Base-by-base conservation (phyloP, 2,329 filamentous ascomycete species). In the Colletotrichum tanaceti region DNA sequence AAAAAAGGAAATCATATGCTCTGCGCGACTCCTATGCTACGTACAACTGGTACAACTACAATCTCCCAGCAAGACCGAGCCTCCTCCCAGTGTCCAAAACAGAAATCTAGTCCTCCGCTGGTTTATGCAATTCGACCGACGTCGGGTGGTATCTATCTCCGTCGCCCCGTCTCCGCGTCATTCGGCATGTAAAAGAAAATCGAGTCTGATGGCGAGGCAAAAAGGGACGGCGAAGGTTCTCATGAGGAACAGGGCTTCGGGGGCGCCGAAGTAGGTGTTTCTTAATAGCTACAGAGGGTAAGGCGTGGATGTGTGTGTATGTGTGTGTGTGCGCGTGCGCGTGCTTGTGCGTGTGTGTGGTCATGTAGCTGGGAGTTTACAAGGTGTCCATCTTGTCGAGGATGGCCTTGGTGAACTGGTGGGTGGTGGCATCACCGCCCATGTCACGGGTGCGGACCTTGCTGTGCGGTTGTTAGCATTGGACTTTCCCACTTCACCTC, bases 401-500 rank as follows among this genome's bases (percentile, higher is more conserved):
- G 78, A 99, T 92, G 76, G 96, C 94, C 77, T 91, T 88, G 77
- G 96, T 98, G 86, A 98, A 99, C 81, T 98, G 90, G 83, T 98
- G 90, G 72, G 95, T 99, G 76, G 92, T 93, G 78, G 89, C 89
- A 73, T 90, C 85, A 80, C 96, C 96, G 79, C 95, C 95, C 96
- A 99, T 98, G 79, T 99, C 96, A 77, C 92, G 91, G 73, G 96
- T 99, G 81, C 94, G 91, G 77, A 89, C 87, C 84, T 93, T 91
- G 80, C 94, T 96, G 75, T 77, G 67, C 32, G 72, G 67, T 54
- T 70, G 78, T 89, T 76, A 89, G 84, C 71, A 71, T 58, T 2
- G 49, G 43, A 24, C 44, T 55, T 38, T 59, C 63, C 16, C 13
- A 16, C 22, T 11, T n/a, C n/a, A n/a, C n/a, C n/a, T n/a, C n/a